Base-by-base conservation (phyloP, 108 stramenopile genomes). In the Fragilaria crotonensis region DNA sequence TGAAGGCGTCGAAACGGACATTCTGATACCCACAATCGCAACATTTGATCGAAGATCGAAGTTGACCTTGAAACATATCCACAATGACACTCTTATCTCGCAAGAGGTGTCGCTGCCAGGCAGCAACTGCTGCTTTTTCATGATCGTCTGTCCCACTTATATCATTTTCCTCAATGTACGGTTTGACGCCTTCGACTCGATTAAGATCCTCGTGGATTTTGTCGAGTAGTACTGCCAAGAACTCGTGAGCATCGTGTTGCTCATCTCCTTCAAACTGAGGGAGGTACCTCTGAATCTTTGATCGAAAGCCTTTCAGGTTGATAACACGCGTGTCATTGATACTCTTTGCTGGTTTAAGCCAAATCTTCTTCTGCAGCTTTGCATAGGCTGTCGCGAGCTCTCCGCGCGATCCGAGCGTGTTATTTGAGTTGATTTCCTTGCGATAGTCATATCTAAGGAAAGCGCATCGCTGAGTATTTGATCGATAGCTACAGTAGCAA, bases 191-290 rank as follows among this genome's bases (percentile, higher is more conserved):
- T 31, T 76, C 67, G 18, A 97, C 93, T 33, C 95, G 78, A 72
- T 97, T 97, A 49, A 97, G 66, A 64, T 96, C 96, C 70, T 95
- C 91, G 62, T 96, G 95, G 31, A 97, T 78, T 0, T 91, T 89
- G 63, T 95, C 96, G 21, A 97, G 67, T 60, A 96, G 52, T 66
- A 76, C 90, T 4, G 73, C 66, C 25, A 98, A 67, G 5, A 95
- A 60, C 59, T 98, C 98, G 62, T 94, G 94, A 4, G 87, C 69
- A 64, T 98, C 98, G 30, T 98, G 98, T 70, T 98, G 96, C 23
- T 83, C 77, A 64, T 76, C 77, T 0, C 96, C 98, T 4, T 61
- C 51, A 63, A 98, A 98, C 46, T 89, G 84, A 14, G 96, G 90
- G 1, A 88, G 81, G 64, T 83, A 90, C 32, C 65, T 70, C 26